phyloP scores from a whole-genome alignment of 108 stramenopile species.

The Stephanodiscus triporus region DNA sequence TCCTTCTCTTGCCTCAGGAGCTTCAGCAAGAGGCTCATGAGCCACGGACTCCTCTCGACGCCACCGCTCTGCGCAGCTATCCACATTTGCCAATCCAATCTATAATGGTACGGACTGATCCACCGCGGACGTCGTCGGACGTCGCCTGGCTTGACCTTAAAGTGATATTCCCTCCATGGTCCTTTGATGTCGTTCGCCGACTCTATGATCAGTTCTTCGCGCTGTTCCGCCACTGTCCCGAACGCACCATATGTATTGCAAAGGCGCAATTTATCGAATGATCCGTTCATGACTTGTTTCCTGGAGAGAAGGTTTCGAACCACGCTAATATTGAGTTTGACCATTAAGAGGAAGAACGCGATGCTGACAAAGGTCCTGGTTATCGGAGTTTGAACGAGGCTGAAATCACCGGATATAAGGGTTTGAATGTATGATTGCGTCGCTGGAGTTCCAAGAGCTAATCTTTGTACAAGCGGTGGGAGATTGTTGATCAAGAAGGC shows the following conservation, averaged over 20 bases:
- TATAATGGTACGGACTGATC: constrained; percentile 69
- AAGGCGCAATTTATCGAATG: constrained; percentile 65
- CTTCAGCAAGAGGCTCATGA: constrained; percentile 54
- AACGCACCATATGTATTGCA: constrained; percentile 71
- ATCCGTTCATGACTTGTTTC: constrained; percentile 67
- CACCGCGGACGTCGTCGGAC: constrained; percentile 42
- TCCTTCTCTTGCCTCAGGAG: constrained; percentile 55
- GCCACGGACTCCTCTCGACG: constrained; percentile 62
- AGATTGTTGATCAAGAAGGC: constrained; percentile 42
- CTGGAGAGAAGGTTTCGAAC: constrained; percentile 55
- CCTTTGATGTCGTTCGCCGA: constrained; percentile 43
- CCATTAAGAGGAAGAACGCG: constrained; percentile 37
- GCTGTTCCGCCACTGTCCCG: constrained; percentile 56
- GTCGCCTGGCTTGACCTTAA: constrained; percentile 68
- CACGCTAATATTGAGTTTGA: constrained; percentile 54
- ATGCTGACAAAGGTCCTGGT: constrained; percentile 32
- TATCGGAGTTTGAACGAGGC: constrained; percentile 8
- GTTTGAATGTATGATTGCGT: constrained; percentile 17
- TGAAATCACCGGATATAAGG: constrained; percentile 2
- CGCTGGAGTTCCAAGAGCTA: constrained; percentile 19
- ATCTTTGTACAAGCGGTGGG: constrained; percentile 21
- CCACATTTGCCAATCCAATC: constrained; percentile 78
- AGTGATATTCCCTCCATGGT: constrained; percentile 70
- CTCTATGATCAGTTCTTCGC: constrained; percentile 61
- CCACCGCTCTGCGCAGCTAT: constrained; percentile 46